Base-by-base conservation (phyloP, 768 basidiomycete genomes). In the Phylloporus arenicola region DNA sequence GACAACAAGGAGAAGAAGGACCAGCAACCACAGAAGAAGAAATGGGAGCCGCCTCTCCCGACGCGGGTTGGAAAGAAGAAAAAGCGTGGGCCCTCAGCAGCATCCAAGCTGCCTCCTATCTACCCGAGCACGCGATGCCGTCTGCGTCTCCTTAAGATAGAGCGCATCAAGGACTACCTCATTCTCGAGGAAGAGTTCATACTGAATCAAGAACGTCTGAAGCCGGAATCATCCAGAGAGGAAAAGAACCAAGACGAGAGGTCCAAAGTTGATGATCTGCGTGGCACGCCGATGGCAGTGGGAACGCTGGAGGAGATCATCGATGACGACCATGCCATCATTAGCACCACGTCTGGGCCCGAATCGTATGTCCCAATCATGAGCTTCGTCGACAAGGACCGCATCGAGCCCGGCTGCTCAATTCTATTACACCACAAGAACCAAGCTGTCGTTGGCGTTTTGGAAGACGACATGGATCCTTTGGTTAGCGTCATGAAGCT, bases 321-420 rank as follows among this genome's bases (percentile, higher is more conserved):
- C 59, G 92, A 94, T 76, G 92, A 95, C 71, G 92, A 94, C 79
- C 92, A 99, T 70, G 96, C 96, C n/a, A 97, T 99, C 68, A 86
- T 99, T 64, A 91, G 88, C 68, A 90, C 92, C 9, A 83, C 92
- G 20, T 90, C 88, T 35, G 94, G 95, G 2, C 93, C 95, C 22
- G 96, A 98, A 65, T 92, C 85, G 68, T 97, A 98, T 69, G 93
- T 98, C 55, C 86, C 92, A 20, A 96, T 98, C 66, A 91, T 96
- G 89, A 90, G 86, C 52, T 93, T 92, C 64, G 94, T 98, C 62
- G 94, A 97, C 84, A 97, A 98, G 73, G 95, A 98, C 64, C 73
- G 94, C 31, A 76, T 99, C 45, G 96, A 99, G 67, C 96, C 96
- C 6, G 91, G 92, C 1, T 98, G 96, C 66, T 84, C 92, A 51